Base-by-base conservation (phyloP, 2,329 filamentous ascomycete genomes). In the Sarocladium brachiariae region DNA sequence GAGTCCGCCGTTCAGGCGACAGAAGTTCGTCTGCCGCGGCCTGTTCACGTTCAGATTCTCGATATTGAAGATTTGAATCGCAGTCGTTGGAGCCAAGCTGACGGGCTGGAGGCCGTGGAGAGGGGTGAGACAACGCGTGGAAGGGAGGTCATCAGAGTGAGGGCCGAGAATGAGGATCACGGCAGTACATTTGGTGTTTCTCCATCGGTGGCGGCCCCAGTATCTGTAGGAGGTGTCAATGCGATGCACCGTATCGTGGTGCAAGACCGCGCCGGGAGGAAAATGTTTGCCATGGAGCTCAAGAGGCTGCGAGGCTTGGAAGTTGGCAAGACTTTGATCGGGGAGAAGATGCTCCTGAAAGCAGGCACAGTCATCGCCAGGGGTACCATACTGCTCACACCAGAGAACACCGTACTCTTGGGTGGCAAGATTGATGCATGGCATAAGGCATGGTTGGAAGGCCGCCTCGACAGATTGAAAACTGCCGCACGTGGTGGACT, bases 71-170 rank as follows among this genome's bases (percentile, higher is more conserved):
- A 97, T 62, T 77, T 97, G 18, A 78, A 84, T 2, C 76, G 79
- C 49, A 89, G 86, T 58, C 78, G 86, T 49, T 95, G 91, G 89
- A 85, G 89, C 56, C 89, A 96, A 65, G 78, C 96, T 27, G 89
- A 96, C 65, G 82, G 84, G 30, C 80, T 93, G 6, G 87, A 92
- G 65, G 78, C 83, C 38, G 73, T 83, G 39, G 82, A 86, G 60
- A 76, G 86, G 11, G 88, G 88, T 1, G 87, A 92, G 68, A 79
- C 74, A 56, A 88, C 78, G 1, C 78, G 81, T 35, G 93, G 93
- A 0, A 72, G 90, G 9, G 87, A 96, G 64, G 81, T 99, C 25
- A 81, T 97, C 16, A 78, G 92, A 2, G 78, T 93, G 25, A 67
- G 69, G 2, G 64, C 64, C 1, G 65, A 66, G 24, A 63, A 55